Conservation (phyloP, 495 filamentous ascomycete genomes). For the Rhizodiscina lignyota region DNA sequence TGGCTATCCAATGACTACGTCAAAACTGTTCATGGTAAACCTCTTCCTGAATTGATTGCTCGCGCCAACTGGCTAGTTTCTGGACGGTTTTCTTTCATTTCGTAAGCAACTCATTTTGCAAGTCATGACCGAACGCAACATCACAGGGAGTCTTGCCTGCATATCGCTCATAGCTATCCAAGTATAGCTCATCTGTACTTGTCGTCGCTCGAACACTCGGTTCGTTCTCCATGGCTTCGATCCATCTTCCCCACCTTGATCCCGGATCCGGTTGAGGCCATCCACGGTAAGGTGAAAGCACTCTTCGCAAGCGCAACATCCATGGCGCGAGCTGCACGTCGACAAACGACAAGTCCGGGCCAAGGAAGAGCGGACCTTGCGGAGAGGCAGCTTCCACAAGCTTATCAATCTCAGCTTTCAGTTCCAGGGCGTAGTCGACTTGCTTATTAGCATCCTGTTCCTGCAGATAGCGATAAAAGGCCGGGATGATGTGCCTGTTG, state of each 20-base stretch:
- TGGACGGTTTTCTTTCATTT: constrained; percentile 5
- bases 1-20: too few species aligned
- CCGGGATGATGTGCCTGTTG: constrained; percentile 67
- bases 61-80: constrained; percentile 5
- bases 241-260: constrained; percentile 60
- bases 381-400: constrained; percentile 56
- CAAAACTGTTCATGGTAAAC: constrained; percentile 8
- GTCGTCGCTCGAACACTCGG: constrained; percentile 62
- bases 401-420: constrained; percentile 51
- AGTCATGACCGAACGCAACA: background rate
- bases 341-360: constrained; percentile 53
- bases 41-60: constrained; percentile 7
- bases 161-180: constrained; percentile 55
- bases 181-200: constrained; percentile 54
- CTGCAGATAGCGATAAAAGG: constrained; percentile 65
- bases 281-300: constrained; percentile 63
- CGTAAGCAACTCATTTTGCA: background rate
- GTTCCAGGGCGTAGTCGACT: constrained; percentile 40
- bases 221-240: constrained; percentile 65
- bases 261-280: constrained; percentile 60
- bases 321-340: constrained; percentile 85
- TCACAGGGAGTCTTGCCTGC: constrained; percentile 27
- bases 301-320: constrained; percentile 55
- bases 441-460: constrained; percentile 52
- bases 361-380: constrained; percentile 70